These are phyloP conservation scores for Calonectria henricotiae DNA, from an alignment of 2,329 filamentous ascomycete species.

Conservation along the genomic window DNA sequence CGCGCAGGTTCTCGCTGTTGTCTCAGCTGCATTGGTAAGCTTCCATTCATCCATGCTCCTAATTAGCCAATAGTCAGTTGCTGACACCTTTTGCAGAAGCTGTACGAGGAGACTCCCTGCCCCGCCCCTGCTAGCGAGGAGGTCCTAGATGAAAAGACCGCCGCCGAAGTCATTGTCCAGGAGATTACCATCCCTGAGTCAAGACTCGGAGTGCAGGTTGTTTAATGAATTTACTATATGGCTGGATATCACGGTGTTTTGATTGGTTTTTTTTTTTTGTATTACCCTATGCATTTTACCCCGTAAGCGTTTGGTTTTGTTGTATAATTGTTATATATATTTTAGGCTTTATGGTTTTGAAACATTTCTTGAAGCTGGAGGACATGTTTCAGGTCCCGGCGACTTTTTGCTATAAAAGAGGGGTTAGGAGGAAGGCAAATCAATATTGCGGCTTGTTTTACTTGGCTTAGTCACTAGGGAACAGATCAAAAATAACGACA, in stretches of 20 bases:
- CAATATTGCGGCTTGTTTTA: too few species aligned
- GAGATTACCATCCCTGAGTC: constrained; percentile 18
- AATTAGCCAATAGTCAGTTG: neutral
- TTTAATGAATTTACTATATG: constrained; percentile 11
- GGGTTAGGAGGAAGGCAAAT: neutral
- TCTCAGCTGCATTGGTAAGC: constrained; percentile 11
- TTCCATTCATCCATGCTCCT: neutral
- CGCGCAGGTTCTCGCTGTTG: constrained; percentile 8
- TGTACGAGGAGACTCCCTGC: constrained; percentile 16
- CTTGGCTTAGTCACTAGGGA: too few species aligned
- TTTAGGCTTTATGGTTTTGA: neutral
- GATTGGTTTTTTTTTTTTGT: neutral
- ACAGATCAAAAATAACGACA: constrained; percentile 3
- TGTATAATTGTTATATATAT: constrained; percentile 17
- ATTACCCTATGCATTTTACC: too few species aligned
- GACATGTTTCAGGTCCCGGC: constrained; percentile 4
- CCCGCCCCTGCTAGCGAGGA: neutral
- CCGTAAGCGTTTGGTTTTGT: neutral
- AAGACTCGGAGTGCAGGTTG: constrained; percentile 12
- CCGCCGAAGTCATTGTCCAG: neutral
- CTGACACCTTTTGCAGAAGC: neutral
- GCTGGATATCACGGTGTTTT: constrained; percentile 10
- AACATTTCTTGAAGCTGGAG: neutral
- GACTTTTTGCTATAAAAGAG: neutral
- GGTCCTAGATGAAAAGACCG: constrained; percentile 15